These are phyloP conservation scores for Fusarium sororula DNA, from an alignment of 2,329 filamentous ascomycete species.

Conservation along the genomic window DNA sequence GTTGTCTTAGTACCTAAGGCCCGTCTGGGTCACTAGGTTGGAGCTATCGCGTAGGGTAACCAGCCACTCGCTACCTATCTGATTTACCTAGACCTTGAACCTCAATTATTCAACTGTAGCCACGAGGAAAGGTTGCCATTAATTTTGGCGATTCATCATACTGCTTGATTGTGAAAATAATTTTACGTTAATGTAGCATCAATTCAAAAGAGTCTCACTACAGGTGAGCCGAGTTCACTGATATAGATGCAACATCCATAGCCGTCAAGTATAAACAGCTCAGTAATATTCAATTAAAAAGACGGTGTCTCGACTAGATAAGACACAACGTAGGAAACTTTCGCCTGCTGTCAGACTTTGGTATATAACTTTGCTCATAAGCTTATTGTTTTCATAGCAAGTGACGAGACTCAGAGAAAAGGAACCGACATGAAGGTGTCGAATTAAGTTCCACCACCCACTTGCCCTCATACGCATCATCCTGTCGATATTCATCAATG, in stretches of 20 bases:
- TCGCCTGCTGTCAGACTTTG: not conserved
- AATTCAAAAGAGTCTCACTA: not conserved
- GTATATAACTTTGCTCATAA: not conserved
- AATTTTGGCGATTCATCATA: not conserved
- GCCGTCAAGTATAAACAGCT: not conserved
- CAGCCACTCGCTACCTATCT: not conserved
- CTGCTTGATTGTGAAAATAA: not conserved
- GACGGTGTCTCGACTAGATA: no score
- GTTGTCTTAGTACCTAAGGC: not conserved
- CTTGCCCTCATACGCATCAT: not conserved
- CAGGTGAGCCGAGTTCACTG: not conserved
- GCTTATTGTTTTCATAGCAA: not conserved
- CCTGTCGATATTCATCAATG: not conserved
- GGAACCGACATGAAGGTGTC: conserved; percentile 7
- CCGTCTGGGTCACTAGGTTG: not conserved
- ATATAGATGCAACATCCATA: no score
- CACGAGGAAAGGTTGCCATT: not conserved
- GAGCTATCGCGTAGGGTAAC: not conserved
- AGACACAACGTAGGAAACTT: not conserved
- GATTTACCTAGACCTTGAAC: not conserved
- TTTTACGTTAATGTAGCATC: not conserved
- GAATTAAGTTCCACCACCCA: conserved; percentile 12
- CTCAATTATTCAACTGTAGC: not conserved
- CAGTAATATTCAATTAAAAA: not conserved
- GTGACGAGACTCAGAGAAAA: not conserved